A percentile compares a stretch with the other conserved stretches of the same genome.
Conservation (phyloP, 805 yeast species). For the Starmerella kuoi region DNA sequence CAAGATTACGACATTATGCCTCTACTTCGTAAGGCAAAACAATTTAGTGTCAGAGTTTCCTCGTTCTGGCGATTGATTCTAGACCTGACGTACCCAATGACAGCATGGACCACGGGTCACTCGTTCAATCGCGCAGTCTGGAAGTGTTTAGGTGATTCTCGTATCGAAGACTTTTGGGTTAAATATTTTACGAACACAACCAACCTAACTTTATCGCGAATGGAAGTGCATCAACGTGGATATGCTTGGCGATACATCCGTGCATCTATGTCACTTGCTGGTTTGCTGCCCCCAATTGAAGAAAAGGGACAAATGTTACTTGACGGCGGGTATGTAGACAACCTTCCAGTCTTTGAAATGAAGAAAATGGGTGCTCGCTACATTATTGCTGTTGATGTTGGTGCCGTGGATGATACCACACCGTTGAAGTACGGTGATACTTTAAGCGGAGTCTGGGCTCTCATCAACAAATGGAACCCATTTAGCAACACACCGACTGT, state of each 20-base stretch:
- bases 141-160: constrained; percentile 84
- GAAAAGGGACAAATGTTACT: constrained; percentile 84
- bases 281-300: constrained; percentile 71
- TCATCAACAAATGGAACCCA: constrained; percentile 78
- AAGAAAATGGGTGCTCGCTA: constrained; percentile 69
- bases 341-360: constrained; percentile 88
- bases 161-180: constrained; percentile 95
- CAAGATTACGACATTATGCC: constrained; percentile 84
- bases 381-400: constrained; percentile 90
- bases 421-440: constrained; percentile 90
- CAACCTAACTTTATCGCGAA: constrained; percentile 83
- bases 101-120: constrained; percentile 93
- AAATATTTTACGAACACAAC: constrained; percentile 82
- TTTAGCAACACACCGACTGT: constrained; percentile 77
- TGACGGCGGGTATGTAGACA: constrained; percentile 95
- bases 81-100: constrained; percentile 85
- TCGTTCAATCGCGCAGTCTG: constrained; percentile 96
- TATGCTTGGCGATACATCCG: constrained; percentile 91
- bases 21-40: constrained; percentile 78
- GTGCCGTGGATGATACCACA: constrained; percentile 82
- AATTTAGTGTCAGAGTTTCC: constrained; percentile 68
- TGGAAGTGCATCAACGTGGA: constrained; percentile 88
- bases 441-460: constrained; percentile 81
- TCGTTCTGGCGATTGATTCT: constrained; percentile 74
- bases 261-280: constrained; percentile 95